Evolutionary conservation across 2,329 filamentous ascomycete species (phyloP).

Genomic region (Aureobasidium zeae): DNA sequence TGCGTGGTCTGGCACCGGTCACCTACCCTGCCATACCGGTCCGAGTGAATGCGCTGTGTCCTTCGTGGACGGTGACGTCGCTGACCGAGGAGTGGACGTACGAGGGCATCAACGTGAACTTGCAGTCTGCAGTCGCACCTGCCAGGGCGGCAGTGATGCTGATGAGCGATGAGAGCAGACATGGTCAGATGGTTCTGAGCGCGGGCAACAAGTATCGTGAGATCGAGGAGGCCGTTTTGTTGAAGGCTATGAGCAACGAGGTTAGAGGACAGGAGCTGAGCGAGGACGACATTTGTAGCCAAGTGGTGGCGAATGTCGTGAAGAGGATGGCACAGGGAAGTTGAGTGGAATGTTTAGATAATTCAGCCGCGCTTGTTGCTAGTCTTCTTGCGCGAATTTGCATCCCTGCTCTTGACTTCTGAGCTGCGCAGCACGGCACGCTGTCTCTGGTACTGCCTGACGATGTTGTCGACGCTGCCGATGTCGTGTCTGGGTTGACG

Average conservation of each 20-base stretch:
- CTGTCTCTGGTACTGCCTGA: conserved; percentile 54
- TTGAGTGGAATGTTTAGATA: neutral
- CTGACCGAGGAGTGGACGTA: conserved; percentile 37
- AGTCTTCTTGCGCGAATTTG: conserved; percentile 26
- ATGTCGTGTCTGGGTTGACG: conserved; percentile 79
- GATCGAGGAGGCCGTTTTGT: conserved; percentile 35
- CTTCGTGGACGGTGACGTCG: conserved; percentile 46
- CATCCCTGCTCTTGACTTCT: conserved; percentile 24
- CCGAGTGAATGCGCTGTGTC: conserved; percentile 48
- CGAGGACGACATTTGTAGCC: conserved; percentile 6
- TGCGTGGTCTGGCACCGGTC: conserved; percentile 38
- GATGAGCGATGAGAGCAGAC: conserved; percentile 40
- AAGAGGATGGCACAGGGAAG: neutral
- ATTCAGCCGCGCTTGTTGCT: conserved; percentile 23
- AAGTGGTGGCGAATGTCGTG: neutral
- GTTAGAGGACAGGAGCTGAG: conserved; percentile 4
- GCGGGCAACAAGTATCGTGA: conserved; percentile 43
- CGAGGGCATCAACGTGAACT: conserved; percentile 31
- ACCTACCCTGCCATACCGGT: conserved; percentile 37
- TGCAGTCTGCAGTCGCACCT: conserved; percentile 41
- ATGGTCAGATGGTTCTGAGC: conserved; percentile 47
- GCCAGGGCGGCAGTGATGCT: conserved; percentile 42
- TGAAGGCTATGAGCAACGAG: conserved; percentile 3
- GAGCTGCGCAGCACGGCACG: conserved; percentile 28
- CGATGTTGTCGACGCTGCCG: conserved; percentile 73